Conservation (phyloP, 2,329 filamentous ascomycete species). For the Uncinocarpus reesii region DNA sequence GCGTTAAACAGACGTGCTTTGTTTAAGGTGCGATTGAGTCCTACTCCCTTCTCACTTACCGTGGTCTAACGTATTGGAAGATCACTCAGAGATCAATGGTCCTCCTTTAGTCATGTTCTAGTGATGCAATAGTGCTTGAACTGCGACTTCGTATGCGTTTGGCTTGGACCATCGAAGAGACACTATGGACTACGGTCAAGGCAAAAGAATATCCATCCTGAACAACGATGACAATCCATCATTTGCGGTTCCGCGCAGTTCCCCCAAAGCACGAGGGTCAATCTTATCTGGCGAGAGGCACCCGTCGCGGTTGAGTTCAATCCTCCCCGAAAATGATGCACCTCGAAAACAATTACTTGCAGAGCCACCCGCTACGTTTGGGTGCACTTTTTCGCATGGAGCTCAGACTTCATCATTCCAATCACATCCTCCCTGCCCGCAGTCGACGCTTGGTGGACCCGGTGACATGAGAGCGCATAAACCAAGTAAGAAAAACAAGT, state of each 20-base stretch:
- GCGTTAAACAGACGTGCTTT: too few species aligned
- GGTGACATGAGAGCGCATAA: conserved; percentile 21
- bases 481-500: conserved; percentile 49
- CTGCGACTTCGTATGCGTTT: background rate
- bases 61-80: too few species aligned
- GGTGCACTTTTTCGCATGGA: background rate
- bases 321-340: background rate
- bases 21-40: background rate
- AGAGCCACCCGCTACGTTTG: background rate
- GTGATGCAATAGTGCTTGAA: background rate
- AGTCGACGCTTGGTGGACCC: conserved; percentile 20
- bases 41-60: background rate
- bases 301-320: background rate
- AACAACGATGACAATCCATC: conserved; percentile 41
- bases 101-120: background rate
- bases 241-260: conserved; percentile 32
- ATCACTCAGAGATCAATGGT: too few species aligned
- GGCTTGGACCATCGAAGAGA: background rate
- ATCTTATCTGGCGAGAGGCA: background rate
- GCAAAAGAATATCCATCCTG: conserved; percentile 36
- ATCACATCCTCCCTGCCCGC: conserved; percentile 24
- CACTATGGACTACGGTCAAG: conserved; percentile 20
- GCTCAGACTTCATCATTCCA: background rate
- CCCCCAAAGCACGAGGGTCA: conserved; percentile 1
- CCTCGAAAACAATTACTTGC: background rate